These are phyloP conservation scores for Malus asiatica DNA, from an alignment of 306 rosid genomes.

Conservation along the genomic window DNA sequence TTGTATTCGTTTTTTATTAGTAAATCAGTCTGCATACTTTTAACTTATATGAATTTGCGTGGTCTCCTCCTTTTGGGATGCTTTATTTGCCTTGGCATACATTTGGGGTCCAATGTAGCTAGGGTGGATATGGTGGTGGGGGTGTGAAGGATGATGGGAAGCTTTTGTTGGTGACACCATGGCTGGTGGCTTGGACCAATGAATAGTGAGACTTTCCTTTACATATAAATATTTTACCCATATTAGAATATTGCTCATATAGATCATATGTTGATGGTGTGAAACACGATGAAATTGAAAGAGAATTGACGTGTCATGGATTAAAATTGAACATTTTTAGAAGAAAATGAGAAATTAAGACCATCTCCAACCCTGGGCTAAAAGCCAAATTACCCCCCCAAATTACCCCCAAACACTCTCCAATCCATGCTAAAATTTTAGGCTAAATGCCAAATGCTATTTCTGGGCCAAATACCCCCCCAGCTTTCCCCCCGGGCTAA, in stretches of 20 bases:
- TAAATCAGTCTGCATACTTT: neutral
- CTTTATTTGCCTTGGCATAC: neutral
- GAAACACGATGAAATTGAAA: neutral
- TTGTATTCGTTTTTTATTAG: neutral
- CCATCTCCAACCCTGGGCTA: no score
- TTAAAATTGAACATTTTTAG: neutral
- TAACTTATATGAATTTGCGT: neutral
- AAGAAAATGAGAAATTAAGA: neutral
- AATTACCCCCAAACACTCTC: no score
- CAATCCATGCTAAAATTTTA: no score
- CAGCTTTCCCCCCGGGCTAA: no score
- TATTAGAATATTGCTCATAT: neutral
- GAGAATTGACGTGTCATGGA: neutral
- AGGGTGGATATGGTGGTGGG: conserved; percentile 26
- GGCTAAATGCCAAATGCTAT: no score
- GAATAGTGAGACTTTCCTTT: neutral
- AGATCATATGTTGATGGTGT: neutral
- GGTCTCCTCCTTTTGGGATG: neutral
- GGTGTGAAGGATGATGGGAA: conserved; percentile 10
- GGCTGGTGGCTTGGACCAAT: conserved; percentile 10
- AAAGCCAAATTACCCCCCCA: no score
- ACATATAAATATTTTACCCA: neutral
- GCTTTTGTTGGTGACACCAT: conserved; percentile 34
- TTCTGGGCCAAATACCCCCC: no score
- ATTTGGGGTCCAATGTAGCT: conserved; percentile 20